phyloP scores from a whole-genome alignment of 2,329 filamentous ascomycete species.

The Epichloe elymi region DNA sequence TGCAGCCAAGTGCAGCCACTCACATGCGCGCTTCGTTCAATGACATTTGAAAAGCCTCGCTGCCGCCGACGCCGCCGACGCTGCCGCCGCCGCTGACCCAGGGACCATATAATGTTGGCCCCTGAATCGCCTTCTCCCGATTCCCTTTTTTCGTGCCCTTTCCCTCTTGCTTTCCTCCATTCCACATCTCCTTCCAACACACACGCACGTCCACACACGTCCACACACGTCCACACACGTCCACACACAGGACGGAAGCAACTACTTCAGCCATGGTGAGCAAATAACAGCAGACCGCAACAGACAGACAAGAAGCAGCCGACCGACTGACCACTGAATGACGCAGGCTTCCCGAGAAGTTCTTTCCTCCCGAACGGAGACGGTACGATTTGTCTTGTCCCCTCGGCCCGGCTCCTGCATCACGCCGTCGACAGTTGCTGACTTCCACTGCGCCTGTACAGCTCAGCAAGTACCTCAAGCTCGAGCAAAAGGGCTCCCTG shows the following conservation, averaged over 20 bases:
- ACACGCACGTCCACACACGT: neutral
- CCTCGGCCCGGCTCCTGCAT: neutral
- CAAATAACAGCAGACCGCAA: neutral
- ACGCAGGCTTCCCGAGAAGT: conserved; percentile 15
- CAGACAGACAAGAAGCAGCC: neutral
- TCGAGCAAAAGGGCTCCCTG: conserved; percentile 77
- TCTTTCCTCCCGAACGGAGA: conserved; percentile 20
- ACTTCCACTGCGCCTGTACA: conserved; percentile 25
- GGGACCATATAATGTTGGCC: neutral
- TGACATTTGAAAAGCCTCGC: neutral
- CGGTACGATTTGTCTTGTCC: conserved; percentile 14
- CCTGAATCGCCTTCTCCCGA: neutral
- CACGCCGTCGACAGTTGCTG: conserved; percentile 9
- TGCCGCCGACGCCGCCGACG: too few species aligned
- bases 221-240: neutral
- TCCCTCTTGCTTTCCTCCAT: neutral
- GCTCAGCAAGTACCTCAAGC: conserved; percentile 83
- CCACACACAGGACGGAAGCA: neutral
- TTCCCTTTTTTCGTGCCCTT: neutral
- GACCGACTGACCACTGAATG: neutral
- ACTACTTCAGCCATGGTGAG: conserved; percentile 11
- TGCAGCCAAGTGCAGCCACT: too few species aligned
- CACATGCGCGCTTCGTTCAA: neutral
- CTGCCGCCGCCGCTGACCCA: neutral
- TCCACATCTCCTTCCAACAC: too few species aligned